Conservation (phyloP, 2,329 filamentous ascomycete species). For the Trichothecium sympodiale region DNA sequence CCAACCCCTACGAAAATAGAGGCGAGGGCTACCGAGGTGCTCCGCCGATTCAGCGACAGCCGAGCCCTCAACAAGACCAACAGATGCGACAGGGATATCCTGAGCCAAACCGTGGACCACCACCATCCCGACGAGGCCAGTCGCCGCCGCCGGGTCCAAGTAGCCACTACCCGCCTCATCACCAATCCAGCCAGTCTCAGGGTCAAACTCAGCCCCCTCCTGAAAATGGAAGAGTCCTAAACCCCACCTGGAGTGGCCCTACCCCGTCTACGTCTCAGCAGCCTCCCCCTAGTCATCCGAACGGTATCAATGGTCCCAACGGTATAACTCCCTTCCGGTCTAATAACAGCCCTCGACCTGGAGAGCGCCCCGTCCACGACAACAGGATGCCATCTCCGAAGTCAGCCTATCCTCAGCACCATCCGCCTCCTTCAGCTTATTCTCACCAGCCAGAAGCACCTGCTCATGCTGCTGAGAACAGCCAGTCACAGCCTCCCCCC, state of each 20-base stretch:
- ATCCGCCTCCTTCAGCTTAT: conserved; percentile 41
- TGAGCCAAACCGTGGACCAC: conserved; percentile 18
- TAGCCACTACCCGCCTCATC: conserved; percentile 37
- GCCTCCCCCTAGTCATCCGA: conserved; percentile 23
- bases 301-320: conserved; percentile 24
- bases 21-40: conserved; percentile 58
- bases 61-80: conserved; percentile 62
- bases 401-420: conserved; percentile 71
- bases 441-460: conserved; percentile 57
- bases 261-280: conserved; percentile 30
- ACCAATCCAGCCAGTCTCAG: conserved; percentile 21
- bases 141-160: conserved; percentile 39
- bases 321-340: conserved; percentile 59
- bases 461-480: conserved; percentile 46
- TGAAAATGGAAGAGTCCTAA: conserved; percentile 42
- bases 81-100: conserved; percentile 53
- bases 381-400: conserved; percentile 87
- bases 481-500: conserved; percentile 28
- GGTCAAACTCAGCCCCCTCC: conserved; percentile 31
- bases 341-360: conserved; percentile 69
- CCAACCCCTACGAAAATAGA: conserved; percentile 62
- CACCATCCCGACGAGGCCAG: conserved; percentile 34
- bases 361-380: conserved; percentile 73
- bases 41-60: conserved; percentile 57
- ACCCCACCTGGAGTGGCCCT: conserved; percentile 49